A percentile compares a stretch with the other conserved stretches of the same genome.
These are phyloP conservation scores for Mycena indigotica DNA, from an alignment of 768 basidiomycete genomes.

Conservation along the genomic window DNA sequence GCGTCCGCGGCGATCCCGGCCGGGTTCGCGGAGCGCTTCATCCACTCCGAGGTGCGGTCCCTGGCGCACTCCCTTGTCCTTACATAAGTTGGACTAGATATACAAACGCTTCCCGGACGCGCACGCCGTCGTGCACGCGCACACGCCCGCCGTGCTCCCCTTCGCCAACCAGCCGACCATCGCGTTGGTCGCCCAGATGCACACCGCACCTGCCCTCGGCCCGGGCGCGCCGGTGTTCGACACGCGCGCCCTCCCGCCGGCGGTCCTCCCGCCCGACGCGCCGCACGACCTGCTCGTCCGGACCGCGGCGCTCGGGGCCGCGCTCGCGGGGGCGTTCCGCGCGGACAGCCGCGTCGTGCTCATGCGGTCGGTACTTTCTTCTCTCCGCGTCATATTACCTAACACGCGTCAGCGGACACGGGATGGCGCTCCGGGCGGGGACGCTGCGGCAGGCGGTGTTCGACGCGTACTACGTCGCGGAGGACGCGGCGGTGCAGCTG, in stretches of 20 bases:
- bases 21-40: conserved; percentile 25
- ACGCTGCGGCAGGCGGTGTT: conserved; percentile 25
- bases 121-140: conserved; percentile 19
- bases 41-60: conserved; percentile 25
- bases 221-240: conserved; percentile 25
- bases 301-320: conserved; percentile 22
- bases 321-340: conserved; percentile 19
- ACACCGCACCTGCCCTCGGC: conserved; percentile 18
- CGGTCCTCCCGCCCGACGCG: conserved; percentile 11
- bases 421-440: conserved; percentile 23
- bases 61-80: too few relatives aligned
- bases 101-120: conserved; percentile 26
- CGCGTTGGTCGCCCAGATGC: conserved; percentile 19
- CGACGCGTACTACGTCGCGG: conserved; percentile 22
- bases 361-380: conserved; percentile 12
- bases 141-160: conserved; percentile 23
- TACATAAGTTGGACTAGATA: too few relatives aligned
- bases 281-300: conserved; percentile 23
- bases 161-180: conserved; percentile 22
- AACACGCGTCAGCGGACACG: conserved; percentile 14
- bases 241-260: conserved; percentile 11
- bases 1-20: conserved; percentile 22
- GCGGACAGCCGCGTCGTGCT: conserved; percentile 22
- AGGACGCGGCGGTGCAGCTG: conserved; percentile 23
- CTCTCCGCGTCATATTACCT: background rate